Conservation (phyloP, 2,329 filamentous ascomycete species). For the Epichloe gansuensis region DNA sequence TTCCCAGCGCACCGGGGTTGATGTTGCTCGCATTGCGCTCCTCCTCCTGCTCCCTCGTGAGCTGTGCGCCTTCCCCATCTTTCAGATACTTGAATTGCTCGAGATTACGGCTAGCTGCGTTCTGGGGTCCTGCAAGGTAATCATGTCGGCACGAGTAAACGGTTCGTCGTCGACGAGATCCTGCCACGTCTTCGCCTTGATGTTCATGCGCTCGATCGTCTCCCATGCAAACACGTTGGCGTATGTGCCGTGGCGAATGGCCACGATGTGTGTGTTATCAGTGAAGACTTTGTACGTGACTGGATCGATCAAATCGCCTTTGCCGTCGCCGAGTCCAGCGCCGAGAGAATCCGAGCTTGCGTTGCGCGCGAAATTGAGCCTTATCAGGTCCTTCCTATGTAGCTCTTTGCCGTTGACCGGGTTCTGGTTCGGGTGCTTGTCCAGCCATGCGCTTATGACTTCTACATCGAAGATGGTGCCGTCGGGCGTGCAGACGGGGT, state of each 20-base stretch:
- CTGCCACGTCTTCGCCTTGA: slow-evolving; percentile 92
- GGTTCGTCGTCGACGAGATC: slow-evolving; percentile 80
- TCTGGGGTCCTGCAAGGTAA: slow-evolving; percentile 92
- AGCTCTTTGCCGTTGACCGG: slow-evolving; percentile 74
- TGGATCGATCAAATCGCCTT: slow-evolving; percentile 82
- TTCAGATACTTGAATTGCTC: slow-evolving; percentile 81
- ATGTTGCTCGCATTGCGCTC: slow-evolving; percentile 56
- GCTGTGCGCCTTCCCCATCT: slow-evolving; percentile 59
- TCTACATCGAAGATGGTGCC: slow-evolving; percentile 93
- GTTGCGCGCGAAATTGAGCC: slow-evolving; percentile 85
- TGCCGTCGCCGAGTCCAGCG: slow-evolving; percentile 36
- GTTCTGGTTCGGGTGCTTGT: slow-evolving; percentile 77
- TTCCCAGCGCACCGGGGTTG: slow-evolving; percentile 70
- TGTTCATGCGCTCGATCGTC: slow-evolving; percentile 86
- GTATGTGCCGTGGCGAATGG: slow-evolving; percentile 64
- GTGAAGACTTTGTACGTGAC: slow-evolving; percentile 97
- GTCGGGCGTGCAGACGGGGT: slow-evolving; percentile 79
- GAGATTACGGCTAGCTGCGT: slow-evolving; percentile 68
- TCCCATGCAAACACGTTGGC: slow-evolving; percentile 97
- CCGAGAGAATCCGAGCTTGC: slow-evolving; percentile 49
- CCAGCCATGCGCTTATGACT: slow-evolving; percentile 87
- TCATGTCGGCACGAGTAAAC: slow-evolving; percentile 83
- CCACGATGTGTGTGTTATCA: slow-evolving; percentile 94
- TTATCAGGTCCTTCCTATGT: slow-evolving; percentile 72
- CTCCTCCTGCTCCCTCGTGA: slow-evolving; percentile 58